A percentile compares a stretch with the other conserved stretches of the same genome.
These are phyloP conservation scores for Erythrobasidium yunnanense DNA, from an alignment of 768 basidiomycete species.

Conservation along the genomic window DNA sequence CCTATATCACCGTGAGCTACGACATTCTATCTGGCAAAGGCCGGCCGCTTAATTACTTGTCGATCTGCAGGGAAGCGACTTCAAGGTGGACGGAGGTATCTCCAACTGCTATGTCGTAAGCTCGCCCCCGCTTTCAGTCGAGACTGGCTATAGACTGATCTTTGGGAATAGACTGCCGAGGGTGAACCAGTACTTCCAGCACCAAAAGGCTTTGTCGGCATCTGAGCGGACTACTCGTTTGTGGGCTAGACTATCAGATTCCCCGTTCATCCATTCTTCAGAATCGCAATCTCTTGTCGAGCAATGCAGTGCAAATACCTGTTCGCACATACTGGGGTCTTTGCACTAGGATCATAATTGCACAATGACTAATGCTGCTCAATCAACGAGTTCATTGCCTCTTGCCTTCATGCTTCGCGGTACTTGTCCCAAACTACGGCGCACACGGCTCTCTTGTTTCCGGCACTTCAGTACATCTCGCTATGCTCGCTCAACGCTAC, in stretches of 20 bases:
- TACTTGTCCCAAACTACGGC: background rate
- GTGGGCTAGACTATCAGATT: too few species aligned
- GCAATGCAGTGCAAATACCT: too few species aligned
- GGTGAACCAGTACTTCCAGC: conserved; percentile 1
- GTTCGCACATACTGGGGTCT: too few species aligned
- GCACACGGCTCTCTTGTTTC: background rate
- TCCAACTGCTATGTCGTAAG: conserved; percentile 17
- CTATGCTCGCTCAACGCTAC: too few species aligned
- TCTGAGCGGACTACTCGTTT: too few species aligned
- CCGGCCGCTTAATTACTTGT: background rate
- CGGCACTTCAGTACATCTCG: background rate
- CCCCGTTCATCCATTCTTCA: too few species aligned
- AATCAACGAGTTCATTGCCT: too few species aligned
- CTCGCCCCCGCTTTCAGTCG: background rate
- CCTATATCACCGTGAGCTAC: conserved; percentile 60
- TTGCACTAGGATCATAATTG: too few species aligned
- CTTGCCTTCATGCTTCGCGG: background rate
- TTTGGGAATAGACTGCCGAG: background rate
- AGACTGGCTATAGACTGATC: background rate
- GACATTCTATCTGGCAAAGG: background rate
- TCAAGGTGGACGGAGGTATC: conserved; percentile 13
- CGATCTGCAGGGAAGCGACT: conserved; percentile 1
- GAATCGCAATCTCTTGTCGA: too few species aligned
- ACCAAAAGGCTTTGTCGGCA: conserved; percentile 7
- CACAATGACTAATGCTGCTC: too few species aligned